Evolutionary conservation across 2,329 filamentous ascomycete genomes (phyloP), one percentile per base, ranked within the genome.

Genomic region (Cytospora chrysosperma): DNA sequence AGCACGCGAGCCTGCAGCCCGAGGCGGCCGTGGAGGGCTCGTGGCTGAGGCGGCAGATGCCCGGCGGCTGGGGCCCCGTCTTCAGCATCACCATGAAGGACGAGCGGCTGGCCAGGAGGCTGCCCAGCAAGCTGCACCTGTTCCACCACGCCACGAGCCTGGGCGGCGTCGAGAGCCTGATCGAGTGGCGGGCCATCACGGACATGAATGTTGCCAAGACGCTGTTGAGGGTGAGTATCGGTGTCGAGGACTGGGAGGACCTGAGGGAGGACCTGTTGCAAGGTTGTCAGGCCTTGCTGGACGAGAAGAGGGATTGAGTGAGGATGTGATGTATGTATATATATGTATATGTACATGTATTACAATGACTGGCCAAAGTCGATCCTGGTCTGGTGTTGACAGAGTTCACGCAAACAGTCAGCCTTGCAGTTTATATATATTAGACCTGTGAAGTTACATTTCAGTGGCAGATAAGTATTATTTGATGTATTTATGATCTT

Each of bases 61-160:
- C 93, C 0, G 85, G 86, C 68, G 95, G 95, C 0, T 97, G 88
- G 74, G 93, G 93, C 0, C 90, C 95, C 2, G 94, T 98, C 8
- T 98, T 98, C 72, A 84, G 89, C 4, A 81, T 98, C 27, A 82
- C 82, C 64, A 82, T 91, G 78, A 84, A 84, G 70, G 78, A 82
- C 3, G 80, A 84, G 65, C 77, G 80, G 1, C 72, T 84, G 58
- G 93, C 95, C 4, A 85, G 82, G 68, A 75, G 79, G 32, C 76
- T 99, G 67, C 95, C 95, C 4, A 90, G 88, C 71, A 90, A 91
- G 75, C 77, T 98, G 73, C 74, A 81, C 2, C 82, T 97, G 52
- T 98, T 98, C 79, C 92, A 97, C 70, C 95, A 99, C 76, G 95
- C 95, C 7, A 99, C 95, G 2, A 96, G 91, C 75, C 77, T 98